Conservation (phyloP, 306 rosid species). For the Styphnolobium japonicum region DNA sequence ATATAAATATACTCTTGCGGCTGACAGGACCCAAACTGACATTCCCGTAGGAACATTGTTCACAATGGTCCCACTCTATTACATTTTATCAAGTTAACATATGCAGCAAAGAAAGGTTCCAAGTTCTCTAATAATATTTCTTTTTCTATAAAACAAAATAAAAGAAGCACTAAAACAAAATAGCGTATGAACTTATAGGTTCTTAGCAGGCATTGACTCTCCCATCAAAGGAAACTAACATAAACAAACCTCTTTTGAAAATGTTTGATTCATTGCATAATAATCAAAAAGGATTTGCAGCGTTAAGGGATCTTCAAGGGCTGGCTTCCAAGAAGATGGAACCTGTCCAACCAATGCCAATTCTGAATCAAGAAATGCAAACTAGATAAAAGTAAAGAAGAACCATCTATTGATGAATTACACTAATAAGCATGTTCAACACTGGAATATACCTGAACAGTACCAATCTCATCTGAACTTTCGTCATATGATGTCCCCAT, state of each 20-base stretch:
- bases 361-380: conserved; percentile 18
- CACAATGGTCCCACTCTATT: neutral
- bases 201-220: neutral
- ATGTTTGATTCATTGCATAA: conserved; percentile 44
- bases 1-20: neutral
- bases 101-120: neutral
- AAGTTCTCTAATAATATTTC: neutral
- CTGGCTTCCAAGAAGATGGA: conserved; percentile 42
- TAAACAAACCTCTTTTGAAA: conserved; percentile 47
- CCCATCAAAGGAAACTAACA: neutral
- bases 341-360: conserved; percentile 25
- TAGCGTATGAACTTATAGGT: neutral
- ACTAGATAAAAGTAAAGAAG: neutral
- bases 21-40: neutral
- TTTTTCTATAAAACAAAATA: neutral
- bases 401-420: neutral
- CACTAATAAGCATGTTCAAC: neutral
- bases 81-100: neutral
- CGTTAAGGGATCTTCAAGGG: conserved; percentile 43
- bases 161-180: neutral
- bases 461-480: conserved; percentile 57
- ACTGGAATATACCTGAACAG: conserved; percentile 39
- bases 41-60: neutral
- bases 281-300: conserved; percentile 50
- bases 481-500: conserved; percentile 53